Percentiles rank a stretch among this genome's conserved stretches.
phyloP scores from a whole-genome alignment of 2,329 filamentous ascomycete genomes.

The Monascus ruber region DNA sequence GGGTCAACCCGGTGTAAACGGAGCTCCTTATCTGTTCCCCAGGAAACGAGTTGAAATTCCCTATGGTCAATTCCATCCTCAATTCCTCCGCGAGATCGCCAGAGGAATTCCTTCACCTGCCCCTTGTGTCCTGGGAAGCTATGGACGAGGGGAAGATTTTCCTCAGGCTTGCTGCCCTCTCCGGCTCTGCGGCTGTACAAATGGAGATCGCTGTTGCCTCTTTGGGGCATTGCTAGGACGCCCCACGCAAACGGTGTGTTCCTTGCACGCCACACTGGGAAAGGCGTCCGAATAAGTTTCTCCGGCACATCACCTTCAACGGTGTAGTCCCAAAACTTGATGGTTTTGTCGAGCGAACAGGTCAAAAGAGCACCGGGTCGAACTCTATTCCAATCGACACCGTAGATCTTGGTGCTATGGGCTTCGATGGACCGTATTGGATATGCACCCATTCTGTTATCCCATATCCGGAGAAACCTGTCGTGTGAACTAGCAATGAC shows the following conservation, averaged over 20 bases:
- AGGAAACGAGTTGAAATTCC: constrained; percentile 87
- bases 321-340: constrained; percentile 84
- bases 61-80: constrained; percentile 64
- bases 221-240: constrained; percentile 82
- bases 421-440: constrained; percentile 77
- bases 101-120: constrained; percentile 82
- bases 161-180: constrained; percentile 25
- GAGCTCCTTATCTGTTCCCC: constrained; percentile 77
- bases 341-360: constrained; percentile 81
- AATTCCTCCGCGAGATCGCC: constrained; percentile 63
- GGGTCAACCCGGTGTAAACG: constrained; percentile 64
- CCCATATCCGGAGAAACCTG: constrained; percentile 79
- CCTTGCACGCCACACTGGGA: constrained; percentile 81
- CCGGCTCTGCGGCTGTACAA: constrained; percentile 58
- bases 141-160: constrained; percentile 34
- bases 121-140: constrained; percentile 45
- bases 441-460: constrained; percentile 64
- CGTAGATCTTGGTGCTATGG: constrained; percentile 88
- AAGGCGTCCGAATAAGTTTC: constrained; percentile 67
- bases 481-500: constrained; percentile 87
- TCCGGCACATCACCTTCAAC: constrained; percentile 54
- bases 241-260: constrained; percentile 85
- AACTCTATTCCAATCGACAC: constrained; percentile 84
- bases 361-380: constrained; percentile 63
- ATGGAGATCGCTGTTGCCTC: constrained; percentile 72